A percentile compares a stretch with the other conserved stretches of the same genome.
Conservation (phyloP, 345 rosid species). For the Arabidopsis arenosa region DNA sequence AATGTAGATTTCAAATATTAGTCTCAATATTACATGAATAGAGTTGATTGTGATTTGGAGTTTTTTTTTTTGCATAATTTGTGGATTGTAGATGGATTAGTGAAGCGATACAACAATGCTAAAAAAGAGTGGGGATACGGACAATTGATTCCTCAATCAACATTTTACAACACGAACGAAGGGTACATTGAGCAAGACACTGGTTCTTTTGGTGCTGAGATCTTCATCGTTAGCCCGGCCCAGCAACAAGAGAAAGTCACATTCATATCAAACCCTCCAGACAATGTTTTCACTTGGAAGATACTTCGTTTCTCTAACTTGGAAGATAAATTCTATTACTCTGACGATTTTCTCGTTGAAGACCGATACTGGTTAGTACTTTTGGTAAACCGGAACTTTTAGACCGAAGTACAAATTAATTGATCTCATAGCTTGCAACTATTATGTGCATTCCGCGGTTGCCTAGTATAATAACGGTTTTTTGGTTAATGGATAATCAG, state of each 20-base stretch:
- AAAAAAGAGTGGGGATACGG: constrained; percentile 47
- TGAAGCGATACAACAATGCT: constrained; percentile 33
- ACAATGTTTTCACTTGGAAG: constrained; percentile 42
- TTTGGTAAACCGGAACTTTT: not conserved
- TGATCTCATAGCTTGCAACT: not conserved
- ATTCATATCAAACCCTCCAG: constrained; percentile 31
- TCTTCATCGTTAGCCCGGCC: constrained; percentile 23
- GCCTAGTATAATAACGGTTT: not conserved
- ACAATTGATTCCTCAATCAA: constrained; percentile 35
- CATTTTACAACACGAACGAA: constrained; percentile 33
- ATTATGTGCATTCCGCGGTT: not conserved
- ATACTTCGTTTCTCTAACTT: constrained; percentile 41
- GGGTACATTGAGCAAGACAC: constrained; percentile 41
- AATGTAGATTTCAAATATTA: not conserved
- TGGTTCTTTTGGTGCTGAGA: constrained; percentile 52
- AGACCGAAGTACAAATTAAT: not conserved
- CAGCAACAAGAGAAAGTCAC: constrained; percentile 35
- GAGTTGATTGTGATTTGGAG: not conserved
- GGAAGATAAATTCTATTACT: constrained; percentile 22
- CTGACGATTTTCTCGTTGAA: constrained; percentile 35
- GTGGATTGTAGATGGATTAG: constrained; percentile 33
- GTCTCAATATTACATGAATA: not conserved
- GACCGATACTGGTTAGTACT: constrained; percentile 37
- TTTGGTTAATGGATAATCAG: constrained; percentile 27
- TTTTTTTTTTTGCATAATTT: not conserved